phyloP scores from a whole-genome alignment of 139 green algal species.

The Picochlorum costavermella region DNA sequence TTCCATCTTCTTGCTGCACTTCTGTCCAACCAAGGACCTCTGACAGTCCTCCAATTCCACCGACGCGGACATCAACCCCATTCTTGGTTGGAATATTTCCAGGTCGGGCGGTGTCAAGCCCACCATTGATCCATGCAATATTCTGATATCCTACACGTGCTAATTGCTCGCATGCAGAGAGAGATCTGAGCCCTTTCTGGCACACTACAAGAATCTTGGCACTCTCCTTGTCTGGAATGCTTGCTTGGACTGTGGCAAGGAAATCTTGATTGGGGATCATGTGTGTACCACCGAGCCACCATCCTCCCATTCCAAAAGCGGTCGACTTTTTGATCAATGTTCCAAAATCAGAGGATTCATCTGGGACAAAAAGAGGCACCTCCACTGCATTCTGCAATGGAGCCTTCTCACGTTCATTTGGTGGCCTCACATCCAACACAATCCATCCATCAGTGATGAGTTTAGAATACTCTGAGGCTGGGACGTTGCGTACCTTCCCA shows the following conservation, averaged over 20 bases:
- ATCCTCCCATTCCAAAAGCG: conserved; percentile 77
- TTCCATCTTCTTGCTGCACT: conserved; percentile 58
- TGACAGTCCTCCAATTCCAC: conserved; percentile 78
- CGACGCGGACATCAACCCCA: conserved; percentile 52
- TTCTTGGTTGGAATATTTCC: conserved; percentile 48
- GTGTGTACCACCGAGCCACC: conserved; percentile 82
- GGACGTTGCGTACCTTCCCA: conserved; percentile 49
- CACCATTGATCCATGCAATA: conserved; percentile 88
- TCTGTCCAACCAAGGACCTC: conserved; percentile 81
- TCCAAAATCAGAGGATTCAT: conserved; percentile 33
- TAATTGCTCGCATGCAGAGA: conserved; percentile 60
- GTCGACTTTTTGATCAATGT: conserved; percentile 62
- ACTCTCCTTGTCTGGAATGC: conserved; percentile 52
- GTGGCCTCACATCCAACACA: conserved; percentile 77
- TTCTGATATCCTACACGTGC: conserved; percentile 45
- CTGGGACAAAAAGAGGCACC: conserved; percentile 69
- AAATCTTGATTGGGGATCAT: conserved; percentile 79
- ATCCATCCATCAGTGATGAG: conserved; percentile 67
- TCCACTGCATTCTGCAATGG: conserved; percentile 28
- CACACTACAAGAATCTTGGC: conserved; percentile 67
- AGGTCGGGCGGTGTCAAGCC: conserved; percentile 68
- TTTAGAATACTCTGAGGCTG: conserved; percentile 25
- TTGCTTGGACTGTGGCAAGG: conserved; percentile 55
- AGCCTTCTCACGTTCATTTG: conserved; percentile 52
- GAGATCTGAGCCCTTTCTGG: conserved; percentile 83